Base-by-base conservation (phyloP, 2,329 filamentous ascomycete species). In the Colletotrichum tanaceti region DNA sequence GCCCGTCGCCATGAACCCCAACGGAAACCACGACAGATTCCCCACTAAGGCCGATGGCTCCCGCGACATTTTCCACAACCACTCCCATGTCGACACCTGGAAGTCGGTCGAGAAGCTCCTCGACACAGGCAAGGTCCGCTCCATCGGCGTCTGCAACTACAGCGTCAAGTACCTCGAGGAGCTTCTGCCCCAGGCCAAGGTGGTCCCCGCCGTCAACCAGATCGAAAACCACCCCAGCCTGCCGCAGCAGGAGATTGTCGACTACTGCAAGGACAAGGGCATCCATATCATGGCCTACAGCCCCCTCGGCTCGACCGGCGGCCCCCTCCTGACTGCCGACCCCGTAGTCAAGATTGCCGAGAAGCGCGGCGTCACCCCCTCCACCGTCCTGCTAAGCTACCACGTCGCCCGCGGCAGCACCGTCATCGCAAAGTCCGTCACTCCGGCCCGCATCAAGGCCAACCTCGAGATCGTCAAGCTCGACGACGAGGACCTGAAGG, bases 1-100 rank as follows among this genome's bases (percentile, higher is more conserved):
- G 92, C 91, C 92, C 6, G 82, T 93, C 53, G 89, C 91, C 58
- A 90, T 94, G 88, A 95, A 94, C 81, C 91, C 91, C 9, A 86
- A 91, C 41, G 91, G 90, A 71, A 91, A 92, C 81, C 84, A 92
- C 77, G 89, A 91, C 73, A 85, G 87, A 70, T 93, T 95, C 81
- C 93, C 93, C 73, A 93, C 90, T 78, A 87, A 88, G 59, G 82
- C 88, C 16, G 90, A 95, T 76, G 93, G 93, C 71, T 86, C 85
- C 53, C 89, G 93, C 71, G 93, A 97, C 78, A 87, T 96, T 63
- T 84, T 91, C 76, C 85, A 80, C 74, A 84, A 83, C 72, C 90
- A 90, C 84, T 89, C 89, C 73, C 92, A 95, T 78, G 82, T 92
- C 72, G 85, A 92, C 68, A 93, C 91, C 58, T 97, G 92, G 91